Percentiles rank a stretch among this genome's conserved stretches.
Conservation (phyloP, 2,329 filamentous ascomycete genomes). For the Clarireedia monteithiana region DNA sequence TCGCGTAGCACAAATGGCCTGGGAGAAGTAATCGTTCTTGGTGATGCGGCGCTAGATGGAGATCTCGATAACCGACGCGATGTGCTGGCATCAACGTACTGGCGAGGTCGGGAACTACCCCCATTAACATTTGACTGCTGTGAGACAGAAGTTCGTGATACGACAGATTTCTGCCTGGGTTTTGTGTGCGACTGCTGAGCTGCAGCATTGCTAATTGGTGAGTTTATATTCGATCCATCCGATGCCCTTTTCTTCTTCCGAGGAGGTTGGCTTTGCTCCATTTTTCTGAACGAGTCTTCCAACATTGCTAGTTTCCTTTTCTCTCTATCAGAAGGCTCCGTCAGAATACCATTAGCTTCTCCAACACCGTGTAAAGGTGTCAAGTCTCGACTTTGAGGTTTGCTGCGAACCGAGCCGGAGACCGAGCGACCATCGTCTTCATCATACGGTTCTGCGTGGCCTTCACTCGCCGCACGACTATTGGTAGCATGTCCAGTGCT, state of each 20-base stretch:
- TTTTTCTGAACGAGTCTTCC: conserved; percentile 56
- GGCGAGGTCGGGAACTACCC: conserved; percentile 18
- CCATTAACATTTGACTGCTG: conserved; percentile 15
- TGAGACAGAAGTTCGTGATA: conserved; percentile 20
- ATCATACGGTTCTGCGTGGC: conserved; percentile 44
- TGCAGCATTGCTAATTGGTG: conserved; percentile 10
- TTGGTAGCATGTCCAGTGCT: conserved; percentile 55
- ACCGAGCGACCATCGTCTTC: conserved; percentile 46
- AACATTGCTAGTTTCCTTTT: conserved; percentile 61
- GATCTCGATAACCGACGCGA: conserved; percentile 26
- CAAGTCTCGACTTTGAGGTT: conserved; percentile 58
- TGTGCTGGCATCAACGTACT: conserved; percentile 27
- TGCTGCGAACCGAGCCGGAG: conserved; percentile 49
- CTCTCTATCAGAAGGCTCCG: conserved; percentile 55
- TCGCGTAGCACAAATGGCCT: conserved; percentile 11
- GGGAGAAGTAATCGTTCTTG: conserved; percentile 19
- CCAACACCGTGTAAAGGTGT: conserved; percentile 47
- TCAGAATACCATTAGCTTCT: conserved; percentile 45
- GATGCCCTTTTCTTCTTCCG: conserved; percentile 57
- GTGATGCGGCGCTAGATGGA: conserved; percentile 24
- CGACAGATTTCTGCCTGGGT: conserved; percentile 26
- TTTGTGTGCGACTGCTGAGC: conserved; percentile 23
- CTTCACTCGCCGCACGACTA: conserved; percentile 57
- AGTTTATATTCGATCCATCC: conserved; percentile 36
- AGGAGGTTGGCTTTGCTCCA: conserved; percentile 48